Evolutionary conservation across 2,329 filamentous ascomycete genomes (phyloP).

Genomic region (Cordyceps militaris): DNA sequence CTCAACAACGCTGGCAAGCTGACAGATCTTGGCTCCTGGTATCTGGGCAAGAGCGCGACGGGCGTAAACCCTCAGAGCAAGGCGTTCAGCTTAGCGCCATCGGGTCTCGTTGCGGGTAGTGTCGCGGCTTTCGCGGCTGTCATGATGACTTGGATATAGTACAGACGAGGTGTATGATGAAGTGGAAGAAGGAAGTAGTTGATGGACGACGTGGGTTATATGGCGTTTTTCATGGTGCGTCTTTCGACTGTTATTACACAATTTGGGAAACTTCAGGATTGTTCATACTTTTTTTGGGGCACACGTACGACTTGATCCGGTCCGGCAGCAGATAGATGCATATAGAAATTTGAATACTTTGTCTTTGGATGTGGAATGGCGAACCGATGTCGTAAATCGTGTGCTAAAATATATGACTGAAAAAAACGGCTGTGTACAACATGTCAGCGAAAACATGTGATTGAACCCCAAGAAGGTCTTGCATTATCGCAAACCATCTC

Average conservation of each 20-base stretch:
- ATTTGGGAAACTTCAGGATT: neutral
- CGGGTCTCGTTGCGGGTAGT: neutral
- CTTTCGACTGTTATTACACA: neutral
- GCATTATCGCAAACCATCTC: too few species aligned
- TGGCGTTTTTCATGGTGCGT: neutral
- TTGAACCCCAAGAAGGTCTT: too few species aligned
- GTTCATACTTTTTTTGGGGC: neutral
- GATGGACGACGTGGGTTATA: neutral
- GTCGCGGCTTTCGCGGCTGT: constrained; percentile 3
- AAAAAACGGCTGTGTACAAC: too few species aligned
- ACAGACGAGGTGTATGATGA: neutral
- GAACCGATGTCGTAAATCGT: too few species aligned
- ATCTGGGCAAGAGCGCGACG: constrained; percentile 52
- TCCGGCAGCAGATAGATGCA: neutral
- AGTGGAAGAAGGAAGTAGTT: neutral
- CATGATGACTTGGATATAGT: neutral
- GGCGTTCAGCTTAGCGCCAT: neutral
- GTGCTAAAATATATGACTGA: too few species aligned
- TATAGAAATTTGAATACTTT: neutral
- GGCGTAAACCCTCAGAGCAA: constrained; percentile 33
- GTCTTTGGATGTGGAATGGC: too few species aligned
- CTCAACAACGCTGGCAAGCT: constrained; percentile 60
- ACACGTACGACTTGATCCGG: neutral
- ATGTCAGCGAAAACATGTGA: neutral
- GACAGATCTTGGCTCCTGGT: constrained; percentile 72